A percentile compares a stretch with the other conserved stretches of the same genome.
Conservation (phyloP, 306 rosid genomes). For the Sophora flavescens region DNA sequence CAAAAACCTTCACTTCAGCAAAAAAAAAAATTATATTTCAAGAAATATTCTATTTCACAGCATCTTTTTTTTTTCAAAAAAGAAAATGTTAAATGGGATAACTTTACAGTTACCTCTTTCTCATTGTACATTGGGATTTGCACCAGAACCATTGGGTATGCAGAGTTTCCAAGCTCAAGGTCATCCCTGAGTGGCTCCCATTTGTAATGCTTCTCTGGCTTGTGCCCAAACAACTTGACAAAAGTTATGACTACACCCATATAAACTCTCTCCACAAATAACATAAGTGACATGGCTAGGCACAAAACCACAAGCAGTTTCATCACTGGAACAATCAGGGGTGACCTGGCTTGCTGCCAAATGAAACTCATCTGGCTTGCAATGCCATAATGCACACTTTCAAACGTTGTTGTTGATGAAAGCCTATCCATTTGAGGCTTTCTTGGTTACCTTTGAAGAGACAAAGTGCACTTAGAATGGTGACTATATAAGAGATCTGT, state of each 20-base stretch:
- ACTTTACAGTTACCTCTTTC: constrained; percentile 53
- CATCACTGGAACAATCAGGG: constrained; percentile 72
- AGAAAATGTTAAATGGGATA: neutral
- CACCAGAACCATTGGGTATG: constrained; percentile 69
- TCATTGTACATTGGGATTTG: constrained; percentile 83
- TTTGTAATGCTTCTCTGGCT: constrained; percentile 73
- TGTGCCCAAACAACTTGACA: constrained; percentile 62
- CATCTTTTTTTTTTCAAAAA: no score
- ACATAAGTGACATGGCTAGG: constrained; percentile 80
- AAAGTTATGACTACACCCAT: constrained; percentile 76
- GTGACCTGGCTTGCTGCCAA: constrained; percentile 67
- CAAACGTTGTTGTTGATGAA: constrained; percentile 38
- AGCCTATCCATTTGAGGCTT: constrained; percentile 54
- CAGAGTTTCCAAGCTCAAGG: constrained; percentile 73
- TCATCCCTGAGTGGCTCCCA: constrained; percentile 81
- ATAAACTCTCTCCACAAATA: constrained; percentile 79
- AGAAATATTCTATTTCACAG: neutral
- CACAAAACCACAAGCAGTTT: constrained; percentile 60
- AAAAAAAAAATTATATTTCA: neutral
- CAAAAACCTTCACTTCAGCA: neutral
- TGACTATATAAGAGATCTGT: constrained; percentile 30
- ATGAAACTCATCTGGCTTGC: constrained; percentile 56
- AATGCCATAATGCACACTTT: constrained; percentile 48
- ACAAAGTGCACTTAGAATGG: constrained; percentile 3
- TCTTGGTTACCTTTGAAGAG: constrained; percentile 27